Base-by-base conservation (phyloP, 2,329 filamentous ascomycete species). In the Pseudofabraea citricarpa region DNA sequence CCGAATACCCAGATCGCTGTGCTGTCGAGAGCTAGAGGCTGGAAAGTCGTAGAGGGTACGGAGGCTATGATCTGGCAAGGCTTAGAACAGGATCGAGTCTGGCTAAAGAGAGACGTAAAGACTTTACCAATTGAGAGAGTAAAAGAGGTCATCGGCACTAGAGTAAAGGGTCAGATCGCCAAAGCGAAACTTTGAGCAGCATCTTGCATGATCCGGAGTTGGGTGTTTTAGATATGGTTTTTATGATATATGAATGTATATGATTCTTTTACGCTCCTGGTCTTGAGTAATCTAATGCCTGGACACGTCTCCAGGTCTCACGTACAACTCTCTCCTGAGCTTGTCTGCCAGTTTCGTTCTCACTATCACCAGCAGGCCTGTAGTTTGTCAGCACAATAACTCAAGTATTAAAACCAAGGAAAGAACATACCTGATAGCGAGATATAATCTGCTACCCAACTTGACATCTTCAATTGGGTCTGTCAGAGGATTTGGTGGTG, bases 231-330 rank as follows among this genome's bases (percentile, higher is more conserved):
- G 16, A 19, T 10, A 19, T 9, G 33, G 33, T 7, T 22, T 22
- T 22, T 22, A 8, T 20, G 19, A n/a, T 37, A 37, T 23, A n/a
- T 37, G 9, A 13, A 21, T 20, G 2, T 32, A 43, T 16, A 46
- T 40, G 7, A 31, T 29, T 18, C 23, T 21, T 16, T 45, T 26
- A 78, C 40, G 68, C 73, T 2, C 82, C 82, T 1, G 83, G 85
- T 16, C 85, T 71, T 19, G 68, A 66, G 58, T 89, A 90, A 53
- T 87, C 80, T 43, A 90, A 63, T 10, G 71, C 65, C 40, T 75
- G 68, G 5, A 88, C 85, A 24, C 85, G 71, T 51, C 74, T 75
- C 85, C 86, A 90, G 1, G 86, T 81, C 55, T 87, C 84, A 33
- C 84, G 70, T 2, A 87, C 82, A 0, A 82, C 76, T 46, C 85